Base-by-base conservation (phyloP, 2,329 filamentous ascomycete genomes). In the Colletotrichum kahawae region DNA sequence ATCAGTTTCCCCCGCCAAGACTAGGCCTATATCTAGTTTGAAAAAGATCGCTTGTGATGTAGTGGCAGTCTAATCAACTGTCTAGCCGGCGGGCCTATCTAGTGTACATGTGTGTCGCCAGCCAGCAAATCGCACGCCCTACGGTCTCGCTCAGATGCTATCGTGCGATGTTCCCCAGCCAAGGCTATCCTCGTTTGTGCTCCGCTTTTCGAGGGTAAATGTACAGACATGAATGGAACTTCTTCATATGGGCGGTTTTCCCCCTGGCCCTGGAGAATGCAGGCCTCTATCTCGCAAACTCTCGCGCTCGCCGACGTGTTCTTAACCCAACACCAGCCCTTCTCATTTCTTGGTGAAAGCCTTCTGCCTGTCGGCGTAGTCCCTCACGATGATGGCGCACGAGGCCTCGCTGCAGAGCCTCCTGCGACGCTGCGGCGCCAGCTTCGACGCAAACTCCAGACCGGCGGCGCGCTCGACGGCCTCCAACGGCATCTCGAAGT, bases 401-500 rank as follows among this genome's bases (percentile, higher is more conserved):
- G 89, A 91, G n/a, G 95, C 90, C 82, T 99, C 96, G 78, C 94
- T 89, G 84, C 97, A 99, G 68, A 99, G 87, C 76, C 93, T 90
- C 86, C 92, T 95, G 81, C 95, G 90, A 79, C 96, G 90, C 81
- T 92, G 88, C 4, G 89, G 83, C 7, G 95, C 94, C 82, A 99
- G 85, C 86, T 96, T 94, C 24, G 90, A 89, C 33, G 95, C 95
- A 85, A 99, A 99, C 83, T 98, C 95, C 80, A 99, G 87, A 6
- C 97, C 97, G 78, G 94, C 96, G 3, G 97, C 96, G 77, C 95
- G 90, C 90, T 99, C 97, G 43, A 99, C 92, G 12, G 93, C 94
- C 88, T 98, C 96, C 48, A 99, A 83, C 1, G 97, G 96, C 31
- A 98, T 97, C 88, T 98, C 96, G 81, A 99, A 99, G 82, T 98